Evolutionary conservation across 345 rosid genomes (phyloP).

Genomic region (Theobroma cacao): DNA sequence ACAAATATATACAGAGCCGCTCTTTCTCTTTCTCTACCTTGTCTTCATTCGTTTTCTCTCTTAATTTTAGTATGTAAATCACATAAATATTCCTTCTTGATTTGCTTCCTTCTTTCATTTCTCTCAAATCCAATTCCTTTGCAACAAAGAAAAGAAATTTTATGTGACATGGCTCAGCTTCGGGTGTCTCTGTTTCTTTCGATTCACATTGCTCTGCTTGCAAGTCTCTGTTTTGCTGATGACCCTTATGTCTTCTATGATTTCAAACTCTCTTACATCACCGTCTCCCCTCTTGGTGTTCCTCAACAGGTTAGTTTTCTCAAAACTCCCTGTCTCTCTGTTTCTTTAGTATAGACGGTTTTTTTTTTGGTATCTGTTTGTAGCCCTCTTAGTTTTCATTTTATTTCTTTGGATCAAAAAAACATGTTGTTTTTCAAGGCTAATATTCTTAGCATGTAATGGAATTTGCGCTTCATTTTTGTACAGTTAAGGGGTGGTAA

Average conservation of each 20-base stretch:
- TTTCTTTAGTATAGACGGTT: background rate
- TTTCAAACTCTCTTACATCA: slow-evolving; percentile 60
- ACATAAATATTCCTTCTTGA: background rate
- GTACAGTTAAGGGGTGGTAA: background rate
- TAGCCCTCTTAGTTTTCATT: background rate
- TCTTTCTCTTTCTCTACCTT: background rate
- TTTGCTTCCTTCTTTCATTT: background rate
- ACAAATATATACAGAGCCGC: background rate
- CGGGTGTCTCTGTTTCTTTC: slow-evolving; percentile 22
- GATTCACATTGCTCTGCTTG: slow-evolving; percentile 43
- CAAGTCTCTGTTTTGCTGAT: slow-evolving; percentile 41
- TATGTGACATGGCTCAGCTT: slow-evolving; percentile 22
- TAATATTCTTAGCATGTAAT: background rate
- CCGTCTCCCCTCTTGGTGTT: slow-evolving; percentile 80
- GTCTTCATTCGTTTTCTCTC: background rate
- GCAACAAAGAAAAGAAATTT: background rate
- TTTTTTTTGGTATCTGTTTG: background rate
- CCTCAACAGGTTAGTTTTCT: slow-evolving; percentile 67
- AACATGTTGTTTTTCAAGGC: background rate
- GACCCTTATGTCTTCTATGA: slow-evolving; percentile 61
- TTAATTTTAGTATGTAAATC: background rate
- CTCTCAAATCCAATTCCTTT: background rate
- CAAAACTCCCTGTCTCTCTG: background rate
- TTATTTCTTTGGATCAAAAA: background rate
- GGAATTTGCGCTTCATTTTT: background rate